phyloP scores from a whole-genome alignment of 2,329 filamentous ascomycete species.

The Bipolaris gigantea region DNA sequence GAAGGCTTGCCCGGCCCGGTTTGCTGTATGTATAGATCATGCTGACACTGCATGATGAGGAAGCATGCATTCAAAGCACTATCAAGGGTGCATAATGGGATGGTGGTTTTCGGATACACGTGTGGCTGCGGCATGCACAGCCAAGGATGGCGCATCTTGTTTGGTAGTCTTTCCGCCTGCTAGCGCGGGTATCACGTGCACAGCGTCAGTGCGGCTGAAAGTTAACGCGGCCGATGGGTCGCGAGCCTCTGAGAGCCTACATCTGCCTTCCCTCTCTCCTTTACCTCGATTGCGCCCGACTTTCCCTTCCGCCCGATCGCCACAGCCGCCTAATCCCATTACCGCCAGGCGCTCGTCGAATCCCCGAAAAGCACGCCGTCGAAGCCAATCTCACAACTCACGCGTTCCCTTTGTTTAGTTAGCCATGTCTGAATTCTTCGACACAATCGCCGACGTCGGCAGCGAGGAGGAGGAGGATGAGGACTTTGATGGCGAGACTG shows the following conservation, averaged over 20 bases:
- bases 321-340: conserved; percentile 12
- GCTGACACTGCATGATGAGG: not conserved
- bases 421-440: conserved; percentile 64
- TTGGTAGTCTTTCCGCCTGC: conserved; percentile 5
- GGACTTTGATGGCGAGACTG: conserved; percentile 37
- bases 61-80: not conserved
- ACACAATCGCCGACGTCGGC: conserved; percentile 82
- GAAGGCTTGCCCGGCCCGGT: not conserved
- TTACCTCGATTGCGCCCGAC: conserved; percentile 19
- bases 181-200: conserved; percentile 16
- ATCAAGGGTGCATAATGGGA: not conserved
- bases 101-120: not conserved
- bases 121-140: conserved; percentile 1
- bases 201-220: conserved; percentile 20
- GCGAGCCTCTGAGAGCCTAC: conserved; percentile 21
- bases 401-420: conserved; percentile 33
- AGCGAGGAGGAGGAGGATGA: conserved; percentile 52
- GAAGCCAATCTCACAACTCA: conserved; percentile 17
- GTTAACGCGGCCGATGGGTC: conserved; percentile 25
- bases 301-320: conserved; percentile 20
- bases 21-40: not conserved
- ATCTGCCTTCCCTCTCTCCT: conserved; percentile 22
- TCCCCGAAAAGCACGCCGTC: conserved; percentile 11
- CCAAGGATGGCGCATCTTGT: conserved; percentile 1
- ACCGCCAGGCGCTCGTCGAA: conserved; percentile 14